Conservation (phyloP, 2,329 filamentous ascomycete species). For the Helotiales sp. region DNA sequence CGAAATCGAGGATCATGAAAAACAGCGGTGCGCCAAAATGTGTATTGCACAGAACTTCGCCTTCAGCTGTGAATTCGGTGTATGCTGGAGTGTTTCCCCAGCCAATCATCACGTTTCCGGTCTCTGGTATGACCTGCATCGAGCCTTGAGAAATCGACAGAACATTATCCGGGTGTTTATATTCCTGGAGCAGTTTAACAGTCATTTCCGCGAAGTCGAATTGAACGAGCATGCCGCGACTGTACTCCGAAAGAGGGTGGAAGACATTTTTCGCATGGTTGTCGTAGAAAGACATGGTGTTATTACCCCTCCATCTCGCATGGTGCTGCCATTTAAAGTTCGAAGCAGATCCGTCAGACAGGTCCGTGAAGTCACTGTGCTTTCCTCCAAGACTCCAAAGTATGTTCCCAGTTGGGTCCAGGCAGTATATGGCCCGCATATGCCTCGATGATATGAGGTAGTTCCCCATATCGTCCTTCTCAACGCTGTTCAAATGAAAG, state of each 20-base stretch:
- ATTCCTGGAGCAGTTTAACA: conserved; percentile 48
- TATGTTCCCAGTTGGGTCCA: conserved; percentile 51
- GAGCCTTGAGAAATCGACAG: conserved; percentile 51
- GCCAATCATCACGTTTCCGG: conserved; percentile 53
- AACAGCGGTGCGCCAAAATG: conserved; percentile 46
- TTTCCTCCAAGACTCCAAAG: conserved; percentile 54
- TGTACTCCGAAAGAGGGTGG: conserved; percentile 36
- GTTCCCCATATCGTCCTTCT: conserved; percentile 48
- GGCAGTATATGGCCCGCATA: conserved; percentile 51
- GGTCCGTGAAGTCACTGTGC: conserved; percentile 48
- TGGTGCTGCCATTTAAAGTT: conserved; percentile 57
- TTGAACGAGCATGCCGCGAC: conserved; percentile 46
- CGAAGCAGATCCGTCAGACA: conserved; percentile 44
- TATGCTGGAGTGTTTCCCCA: conserved; percentile 56
- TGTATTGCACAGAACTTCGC: conserved; percentile 49
- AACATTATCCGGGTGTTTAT: conserved; percentile 46
- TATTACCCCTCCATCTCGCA: conserved; percentile 45
- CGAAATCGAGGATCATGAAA: conserved; percentile 32
- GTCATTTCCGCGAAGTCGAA: conserved; percentile 50
- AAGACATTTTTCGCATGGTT: conserved; percentile 47
- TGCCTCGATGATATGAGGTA: conserved; percentile 54
- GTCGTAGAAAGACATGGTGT: conserved; percentile 38
- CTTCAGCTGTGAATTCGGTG: conserved; percentile 52
- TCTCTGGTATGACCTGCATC: conserved; percentile 50
- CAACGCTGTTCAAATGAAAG: conserved; percentile 45